phyloP scores from a whole-genome alignment of 2,329 filamentous ascomycete species.

The Waltergamsia citrina region DNA sequence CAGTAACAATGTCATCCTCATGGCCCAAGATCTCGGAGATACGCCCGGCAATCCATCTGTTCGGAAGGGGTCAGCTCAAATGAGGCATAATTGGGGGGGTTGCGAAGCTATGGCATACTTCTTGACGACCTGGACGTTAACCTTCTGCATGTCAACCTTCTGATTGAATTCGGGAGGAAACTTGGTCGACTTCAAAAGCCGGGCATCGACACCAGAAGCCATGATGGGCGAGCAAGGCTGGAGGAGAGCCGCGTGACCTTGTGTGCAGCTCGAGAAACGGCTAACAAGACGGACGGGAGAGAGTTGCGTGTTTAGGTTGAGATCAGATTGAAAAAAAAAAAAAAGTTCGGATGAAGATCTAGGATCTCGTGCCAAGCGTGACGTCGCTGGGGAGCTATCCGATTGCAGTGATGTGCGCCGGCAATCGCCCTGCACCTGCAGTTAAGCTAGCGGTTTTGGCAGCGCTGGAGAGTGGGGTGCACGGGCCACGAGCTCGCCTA shows the following conservation, averaged over 20 bases:
- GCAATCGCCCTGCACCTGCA: too few relatives aligned
- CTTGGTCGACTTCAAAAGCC: slow-evolving; percentile 82
- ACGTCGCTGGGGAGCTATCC: too few relatives aligned
- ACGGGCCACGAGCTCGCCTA: slow-evolving; percentile 1
- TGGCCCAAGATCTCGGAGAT: slow-evolving; percentile 82
- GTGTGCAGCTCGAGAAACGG: too few relatives aligned
- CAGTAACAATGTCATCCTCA: slow-evolving; percentile 93
- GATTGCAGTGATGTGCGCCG: too few relatives aligned
- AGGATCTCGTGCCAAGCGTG: too few relatives aligned
- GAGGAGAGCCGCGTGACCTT: neutral
- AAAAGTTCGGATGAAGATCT: too few relatives aligned
- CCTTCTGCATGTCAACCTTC: slow-evolving; percentile 96
- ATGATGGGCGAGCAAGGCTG: slow-evolving; percentile 38
- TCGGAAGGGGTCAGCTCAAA: slow-evolving; percentile 1
- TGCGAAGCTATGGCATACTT: slow-evolving; percentile 46
- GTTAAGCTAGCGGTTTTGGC: too few relatives aligned
- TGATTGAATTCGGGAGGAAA: slow-evolving; percentile 89
- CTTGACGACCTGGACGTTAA: slow-evolving; percentile 97
- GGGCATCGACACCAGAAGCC: slow-evolving; percentile 80
- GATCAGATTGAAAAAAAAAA: neutral
- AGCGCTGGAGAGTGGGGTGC: slow-evolving; percentile 2
- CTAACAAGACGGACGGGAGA: too few relatives aligned
- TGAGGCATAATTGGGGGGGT: neutral
- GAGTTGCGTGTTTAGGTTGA: neutral
- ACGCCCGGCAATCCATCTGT: slow-evolving; percentile 85